Conservation (phyloP, 1,284 basidiomycete genomes). For the Heterobasidion irregulare region DNA sequence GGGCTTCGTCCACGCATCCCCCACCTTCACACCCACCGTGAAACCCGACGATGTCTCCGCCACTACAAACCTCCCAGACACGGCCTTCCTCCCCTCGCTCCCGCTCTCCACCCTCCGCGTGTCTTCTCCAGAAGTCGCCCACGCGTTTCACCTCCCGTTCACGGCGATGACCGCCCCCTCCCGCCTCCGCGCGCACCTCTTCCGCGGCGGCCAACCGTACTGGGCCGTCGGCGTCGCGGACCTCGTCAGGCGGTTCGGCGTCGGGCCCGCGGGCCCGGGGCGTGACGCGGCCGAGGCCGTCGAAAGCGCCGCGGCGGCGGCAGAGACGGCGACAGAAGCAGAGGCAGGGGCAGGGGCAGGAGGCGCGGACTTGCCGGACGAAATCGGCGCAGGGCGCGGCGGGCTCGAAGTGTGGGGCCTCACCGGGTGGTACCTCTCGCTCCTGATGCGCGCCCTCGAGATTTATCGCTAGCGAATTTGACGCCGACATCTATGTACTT, state of each 20-base stretch:
- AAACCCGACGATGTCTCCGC: slow-evolving; percentile 1
- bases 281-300: neutral
- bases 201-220: slow-evolving; percentile 48
- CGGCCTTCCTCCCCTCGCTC: slow-evolving; percentile 49
- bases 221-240: slow-evolving; percentile 65
- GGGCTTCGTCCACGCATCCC: slow-evolving; percentile 51
- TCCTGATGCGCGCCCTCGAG: slow-evolving; percentile 45
- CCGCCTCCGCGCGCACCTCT: slow-evolving; percentile 42
- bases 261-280: slow-evolving; percentile 14
- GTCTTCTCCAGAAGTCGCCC: slow-evolving; percentile 58
- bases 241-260: slow-evolving; percentile 26
- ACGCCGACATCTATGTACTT: too few relatives aligned
- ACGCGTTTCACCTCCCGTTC: slow-evolving; percentile 65
- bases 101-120: slow-evolving; percentile 41
- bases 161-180: slow-evolving; percentile 34
- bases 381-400: slow-evolving; percentile 34
- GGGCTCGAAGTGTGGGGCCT: slow-evolving; percentile 71
- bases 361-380: slow-evolving; percentile 24
- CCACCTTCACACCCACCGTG: neutral
- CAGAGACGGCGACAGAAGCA: too few relatives aligned
- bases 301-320: slow-evolving; percentile 3
- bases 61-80: slow-evolving; percentile 19
- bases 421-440: slow-evolving; percentile 72
- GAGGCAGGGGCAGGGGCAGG: too few relatives aligned
- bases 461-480: slow-evolving; percentile 20